Evolutionary conservation across 495 filamentous ascomycete genomes (phyloP), one percentile per base, ranked within the genome.

Genomic region (Neurospora sp.): DNA sequence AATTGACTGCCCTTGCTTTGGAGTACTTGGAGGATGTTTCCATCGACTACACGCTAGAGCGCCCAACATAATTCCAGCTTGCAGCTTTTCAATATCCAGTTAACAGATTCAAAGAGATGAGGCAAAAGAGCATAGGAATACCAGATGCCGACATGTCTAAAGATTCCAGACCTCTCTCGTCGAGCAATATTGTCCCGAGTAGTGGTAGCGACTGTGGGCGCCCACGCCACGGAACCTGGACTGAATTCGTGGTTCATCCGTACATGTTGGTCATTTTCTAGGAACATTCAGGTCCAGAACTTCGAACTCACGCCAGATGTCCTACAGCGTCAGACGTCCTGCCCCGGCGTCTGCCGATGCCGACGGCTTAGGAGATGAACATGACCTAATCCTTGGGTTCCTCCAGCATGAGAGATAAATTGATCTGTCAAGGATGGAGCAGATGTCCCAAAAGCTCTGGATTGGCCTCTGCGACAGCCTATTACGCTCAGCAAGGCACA

Each of bases 401-500:
- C 11, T 54, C 54, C 24, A 62, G 31, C 54, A 24, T 66, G 28
- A 36, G 28, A 66, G 15, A 8, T 34, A 31, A 28, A 34, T 66
- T 34, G 10, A 28, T 24, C 11, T 54, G 21, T 54, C 48, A 59
- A 59, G 21, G 48, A 15, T 28, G 48, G 21, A 59, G 11, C 21
- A 9, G 54, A 13, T 34, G 48, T 59, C 21, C 54, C 28, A 66
- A 66, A 28, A 34, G 28, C 28, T 45, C 42, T 62, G 71, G 38
- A 66, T n/a, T 75, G 48, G 74, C 42, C 73, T 71, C 72, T 73
- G 45, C 66, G 72, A 43, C 62, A 75, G 71, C 73, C 75, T 40
- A 70, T 73, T 43, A 74, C 71, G 48, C 72, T 75, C 74, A 73
- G 73, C 62, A 74, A 76, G 73, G 75, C 69, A 74, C 76, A 77